Evolutionary conservation across 352 stramenopile species (phyloP).

Genomic region (Elongisporangium prolatum): DNA sequence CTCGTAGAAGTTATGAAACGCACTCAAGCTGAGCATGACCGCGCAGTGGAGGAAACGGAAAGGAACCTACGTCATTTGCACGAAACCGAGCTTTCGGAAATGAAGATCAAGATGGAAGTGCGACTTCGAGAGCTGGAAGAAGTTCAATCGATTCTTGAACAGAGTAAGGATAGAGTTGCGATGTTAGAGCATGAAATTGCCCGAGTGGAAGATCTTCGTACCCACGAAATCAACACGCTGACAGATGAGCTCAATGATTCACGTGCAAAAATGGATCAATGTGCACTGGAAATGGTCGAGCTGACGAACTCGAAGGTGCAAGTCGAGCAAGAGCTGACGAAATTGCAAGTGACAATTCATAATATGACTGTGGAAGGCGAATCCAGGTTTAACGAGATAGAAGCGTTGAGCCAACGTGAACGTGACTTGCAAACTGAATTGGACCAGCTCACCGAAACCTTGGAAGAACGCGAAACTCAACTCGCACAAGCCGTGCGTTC

Average conservation of each 20-base stretch:
- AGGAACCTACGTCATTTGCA: conserved; percentile 24
- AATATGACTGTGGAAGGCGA: conserved; percentile 15
- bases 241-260: conserved; percentile 42
- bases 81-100: conserved; percentile 28
- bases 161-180: conserved; percentile 24
- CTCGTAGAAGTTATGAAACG: conserved; percentile 39
- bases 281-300: conserved; percentile 23
- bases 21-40: conserved; percentile 33
- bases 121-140: conserved; percentile 38
- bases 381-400: conserved; percentile 19
- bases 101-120: conserved; percentile 36
- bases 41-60: conserved; percentile 23
- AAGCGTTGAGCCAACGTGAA: conserved; percentile 16
- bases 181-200: conserved; percentile 36
- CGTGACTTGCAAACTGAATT: conserved; percentile 22
- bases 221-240: conserved; percentile 30
- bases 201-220: conserved; percentile 22
- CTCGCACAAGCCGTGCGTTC: conserved; percentile 26
- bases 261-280: conserved; percentile 28
- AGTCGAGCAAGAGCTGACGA: conserved; percentile 32
- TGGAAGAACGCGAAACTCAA: conserved; percentile 25
- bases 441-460: conserved; percentile 15
- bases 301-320: conserved; percentile 30
- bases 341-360: conserved; percentile 31
- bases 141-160: conserved; percentile 27